Evolutionary conservation across 495 filamentous ascomycete species (phyloP), one percentile per base, ranked within the genome.

Genomic region (Neurospora intermedia): DNA sequence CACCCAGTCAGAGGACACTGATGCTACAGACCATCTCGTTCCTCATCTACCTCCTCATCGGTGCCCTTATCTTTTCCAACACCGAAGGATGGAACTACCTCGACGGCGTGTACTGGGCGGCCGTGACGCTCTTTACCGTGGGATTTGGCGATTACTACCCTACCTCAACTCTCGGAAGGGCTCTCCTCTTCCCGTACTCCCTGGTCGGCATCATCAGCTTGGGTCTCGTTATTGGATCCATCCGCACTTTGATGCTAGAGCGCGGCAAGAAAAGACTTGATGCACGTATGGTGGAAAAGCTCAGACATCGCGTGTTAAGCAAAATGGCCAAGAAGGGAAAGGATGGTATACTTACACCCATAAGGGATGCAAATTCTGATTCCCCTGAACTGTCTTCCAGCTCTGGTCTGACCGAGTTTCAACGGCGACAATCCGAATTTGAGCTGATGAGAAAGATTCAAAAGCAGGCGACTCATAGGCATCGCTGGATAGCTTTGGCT

Each of bases 21-120:
- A 97, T 97, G 92, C 81, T 97, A 39, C 94, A 97, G 76, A 97
- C 93, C 2, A 95, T 96, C 76, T 81, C 86, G 38, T 91, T 96
- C 78, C 84, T 92, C 66, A 81, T 90, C 9, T 96, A 96, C 76
- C 85, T 97, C 11, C 86, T 94, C 4, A 76, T 91, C 15, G 93
- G 94, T 7, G 88, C 93, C 2, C 81, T 90, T 18, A 83, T 96
- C 1, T 97, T 91, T 77, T 86, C 86, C 9, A 84, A 84, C 10
- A 82, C 96, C 43, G 94, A 97, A 81, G 85, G 84, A 8, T 97
- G 94, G 94, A 77, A 82, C 27, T 97, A 90, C 75, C 85, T 94
- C 2, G 92, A 97, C 79, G 87, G 90, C 0, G 83, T 97, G 0
- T 97, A 93, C 76, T 97, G 90, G 88, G 90, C 93, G 0, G 90